Percentiles rank a stretch among this genome's conserved stretches.
These are phyloP conservation scores for Trypanosoma vivax DNA, from an alignment of 208 protist species.

Conservation along the genomic window DNA sequence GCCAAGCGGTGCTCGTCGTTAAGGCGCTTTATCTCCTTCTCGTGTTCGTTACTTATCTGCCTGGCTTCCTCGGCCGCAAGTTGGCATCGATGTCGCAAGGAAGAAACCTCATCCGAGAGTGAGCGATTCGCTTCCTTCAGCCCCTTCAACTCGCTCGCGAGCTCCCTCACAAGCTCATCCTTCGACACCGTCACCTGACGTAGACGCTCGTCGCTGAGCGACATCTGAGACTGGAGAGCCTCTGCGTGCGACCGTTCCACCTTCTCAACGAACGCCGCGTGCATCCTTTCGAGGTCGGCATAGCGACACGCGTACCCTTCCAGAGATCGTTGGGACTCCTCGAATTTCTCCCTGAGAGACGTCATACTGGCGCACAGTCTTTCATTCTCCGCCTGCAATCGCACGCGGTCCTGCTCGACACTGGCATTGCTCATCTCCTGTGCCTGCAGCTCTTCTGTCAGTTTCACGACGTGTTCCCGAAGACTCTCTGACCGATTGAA, in stretches of 20 bases:
- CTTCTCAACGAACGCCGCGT: conserved; percentile 36
- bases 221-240: conserved; percentile 35
- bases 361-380: conserved; percentile 9
- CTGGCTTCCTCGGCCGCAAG: conserved; percentile 51
- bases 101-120: conserved; percentile 42
- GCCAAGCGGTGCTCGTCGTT: conserved; percentile 70
- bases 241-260: conserved; percentile 26
- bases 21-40: conserved; percentile 52
- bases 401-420: conserved; percentile 21
- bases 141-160: conserved; percentile 39
- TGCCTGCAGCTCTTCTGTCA: conserved; percentile 15
- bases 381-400: conserved; percentile 17
- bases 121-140: conserved; percentile 41
- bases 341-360: conserved; percentile 11
- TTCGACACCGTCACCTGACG: conserved; percentile 36
- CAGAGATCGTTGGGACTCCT: conserved; percentile 9
- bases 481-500: conserved; percentile 47
- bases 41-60: conserved; percentile 30
- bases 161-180: conserved; percentile 41
- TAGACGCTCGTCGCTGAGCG: conserved; percentile 44
- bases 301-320: conserved; percentile 4
- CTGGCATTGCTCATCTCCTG: conserved; percentile 26
- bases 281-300: conserved; percentile 39
- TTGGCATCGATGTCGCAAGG: conserved; percentile 31
- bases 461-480: conserved; percentile 44